Percentiles rank a stretch among this genome's conserved stretches.
Conservation (phyloP, 495 filamentous ascomycete species). For the Penicillium riverlandense region DNA sequence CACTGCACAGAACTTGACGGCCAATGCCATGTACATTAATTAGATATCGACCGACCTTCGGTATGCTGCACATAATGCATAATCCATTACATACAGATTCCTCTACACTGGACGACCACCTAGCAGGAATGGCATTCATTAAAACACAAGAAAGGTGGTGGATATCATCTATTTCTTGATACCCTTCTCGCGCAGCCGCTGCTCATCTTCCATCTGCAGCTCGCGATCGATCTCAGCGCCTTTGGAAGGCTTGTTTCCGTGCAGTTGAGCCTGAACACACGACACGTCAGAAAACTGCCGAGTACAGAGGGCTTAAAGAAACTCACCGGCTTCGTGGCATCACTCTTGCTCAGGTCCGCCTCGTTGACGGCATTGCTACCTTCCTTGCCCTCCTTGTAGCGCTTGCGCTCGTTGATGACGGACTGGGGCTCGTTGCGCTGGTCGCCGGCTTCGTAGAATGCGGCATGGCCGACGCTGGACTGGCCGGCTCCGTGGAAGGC, state of each 20-base stretch:
- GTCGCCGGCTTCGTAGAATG: conserved; percentile 60
- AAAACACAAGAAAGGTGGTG: too few species aligned
- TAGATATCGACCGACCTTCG: neutral
- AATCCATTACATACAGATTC: neutral
- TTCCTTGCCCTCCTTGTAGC: conserved; percentile 69
- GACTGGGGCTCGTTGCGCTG: conserved; percentile 58
- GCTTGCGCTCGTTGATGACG: conserved; percentile 43
- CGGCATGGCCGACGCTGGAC: conserved; percentile 46
- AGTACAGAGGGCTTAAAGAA: neutral
- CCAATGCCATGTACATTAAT: neutral
- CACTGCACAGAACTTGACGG: neutral
- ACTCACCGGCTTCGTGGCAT: conserved; percentile 63
- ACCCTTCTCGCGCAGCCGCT: conserved; percentile 55
- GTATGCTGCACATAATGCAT: neutral
- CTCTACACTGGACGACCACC: too few species aligned
- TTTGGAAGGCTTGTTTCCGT: conserved; percentile 64
- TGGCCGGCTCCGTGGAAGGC: conserved; percentile 16
- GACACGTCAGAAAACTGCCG: neutral
- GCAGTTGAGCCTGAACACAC: conserved; percentile 50
- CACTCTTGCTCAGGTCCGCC: conserved; percentile 51
- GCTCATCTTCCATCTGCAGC: conserved; percentile 63
- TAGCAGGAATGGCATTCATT: too few species aligned
- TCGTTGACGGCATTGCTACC: conserved; percentile 42
- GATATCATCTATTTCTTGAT: conserved; percentile 26
- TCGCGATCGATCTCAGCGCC: conserved; percentile 68